Conservation (phyloP, 169 alveolate genomes). For the Cyclospora cayetanensis region DNA sequence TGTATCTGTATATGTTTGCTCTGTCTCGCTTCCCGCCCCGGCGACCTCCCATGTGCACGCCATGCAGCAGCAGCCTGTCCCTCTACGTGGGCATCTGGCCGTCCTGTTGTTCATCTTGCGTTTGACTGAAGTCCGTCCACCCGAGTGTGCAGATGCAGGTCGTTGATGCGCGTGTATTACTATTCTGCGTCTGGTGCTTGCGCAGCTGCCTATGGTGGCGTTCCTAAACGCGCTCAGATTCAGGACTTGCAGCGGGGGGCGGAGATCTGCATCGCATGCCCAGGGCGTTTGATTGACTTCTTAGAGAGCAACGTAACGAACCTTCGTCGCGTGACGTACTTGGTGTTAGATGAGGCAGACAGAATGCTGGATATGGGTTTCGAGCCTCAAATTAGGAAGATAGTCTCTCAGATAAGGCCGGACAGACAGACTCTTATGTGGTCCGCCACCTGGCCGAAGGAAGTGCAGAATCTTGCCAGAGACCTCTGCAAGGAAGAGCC, state of each 20-base stretch:
- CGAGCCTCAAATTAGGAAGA: conserved; percentile 97
- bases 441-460: conserved; percentile 99
- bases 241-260: conserved; percentile 92
- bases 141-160: no score
- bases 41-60: no score
- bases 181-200: no score
- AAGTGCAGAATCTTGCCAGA: conserved; percentile 93
- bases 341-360: conserved; percentile 99
- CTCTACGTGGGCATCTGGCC: neutral
- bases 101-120: no score
- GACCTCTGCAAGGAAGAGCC: conserved; percentile 95
- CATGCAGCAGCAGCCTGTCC: no score
- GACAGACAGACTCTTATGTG: conserved; percentile 96
- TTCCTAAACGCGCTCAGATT: conserved; percentile 90
- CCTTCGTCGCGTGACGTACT: conserved; percentile 96
- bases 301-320: conserved; percentile 91
- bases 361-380: conserved; percentile 99
- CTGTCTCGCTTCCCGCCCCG: no score
- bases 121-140: no score
- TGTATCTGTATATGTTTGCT: neutral
- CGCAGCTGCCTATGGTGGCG: conserved; percentile 96
- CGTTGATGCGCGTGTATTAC: no score
- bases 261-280: conserved; percentile 96
- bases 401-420: conserved; percentile 93
- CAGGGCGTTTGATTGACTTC: conserved; percentile 97